phyloP scores from a whole-genome alignment of 2,329 filamentous ascomycete species.

The Diaporthe ampelina region DNA sequence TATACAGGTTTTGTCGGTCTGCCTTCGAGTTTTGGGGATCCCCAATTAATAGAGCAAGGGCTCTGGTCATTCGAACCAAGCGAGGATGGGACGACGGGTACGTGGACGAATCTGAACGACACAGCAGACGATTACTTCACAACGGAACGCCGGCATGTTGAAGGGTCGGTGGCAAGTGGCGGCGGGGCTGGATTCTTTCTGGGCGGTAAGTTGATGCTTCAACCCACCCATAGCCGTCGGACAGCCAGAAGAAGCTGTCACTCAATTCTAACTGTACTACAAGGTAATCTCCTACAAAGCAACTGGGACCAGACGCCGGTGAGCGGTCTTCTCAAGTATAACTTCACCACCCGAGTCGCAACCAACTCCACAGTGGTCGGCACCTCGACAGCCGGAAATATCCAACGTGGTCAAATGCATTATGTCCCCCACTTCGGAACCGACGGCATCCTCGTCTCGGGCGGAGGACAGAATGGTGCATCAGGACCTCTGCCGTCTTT shows the following conservation, averaged over 20 bases:
- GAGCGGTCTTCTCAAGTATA: constrained; percentile 33
- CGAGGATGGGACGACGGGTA: constrained; percentile 26
- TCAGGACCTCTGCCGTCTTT: constrained; percentile 35
- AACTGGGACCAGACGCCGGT: constrained; percentile 5
- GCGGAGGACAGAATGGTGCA: neutral
- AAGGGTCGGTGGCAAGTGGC: constrained; percentile 32
- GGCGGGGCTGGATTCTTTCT: constrained; percentile 33
- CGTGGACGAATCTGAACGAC: constrained; percentile 37
- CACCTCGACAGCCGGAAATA: constrained; percentile 1
- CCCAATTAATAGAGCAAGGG: neutral
- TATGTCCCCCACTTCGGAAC: constrained; percentile 37
- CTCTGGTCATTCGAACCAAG: constrained; percentile 36
- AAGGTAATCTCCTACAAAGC: neutral
- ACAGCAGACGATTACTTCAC: constrained; percentile 14
- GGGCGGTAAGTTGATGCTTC: constrained; percentile 13
- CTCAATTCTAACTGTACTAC: neutral
- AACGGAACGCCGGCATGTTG: neutral
- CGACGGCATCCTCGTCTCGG: constrained; percentile 22
- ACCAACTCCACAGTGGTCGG: constrained; percentile 27
- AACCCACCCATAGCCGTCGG: neutral
- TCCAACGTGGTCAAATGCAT: constrained; percentile 28
- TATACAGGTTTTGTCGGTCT: constrained; percentile 31
- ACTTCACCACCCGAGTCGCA: constrained; percentile 27
- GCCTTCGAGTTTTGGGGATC: neutral
- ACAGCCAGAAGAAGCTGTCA: neutral